phyloP scores from a whole-genome alignment of 2,329 filamentous ascomycete species.

The Sclerotinia sclerotiorum region DNA sequence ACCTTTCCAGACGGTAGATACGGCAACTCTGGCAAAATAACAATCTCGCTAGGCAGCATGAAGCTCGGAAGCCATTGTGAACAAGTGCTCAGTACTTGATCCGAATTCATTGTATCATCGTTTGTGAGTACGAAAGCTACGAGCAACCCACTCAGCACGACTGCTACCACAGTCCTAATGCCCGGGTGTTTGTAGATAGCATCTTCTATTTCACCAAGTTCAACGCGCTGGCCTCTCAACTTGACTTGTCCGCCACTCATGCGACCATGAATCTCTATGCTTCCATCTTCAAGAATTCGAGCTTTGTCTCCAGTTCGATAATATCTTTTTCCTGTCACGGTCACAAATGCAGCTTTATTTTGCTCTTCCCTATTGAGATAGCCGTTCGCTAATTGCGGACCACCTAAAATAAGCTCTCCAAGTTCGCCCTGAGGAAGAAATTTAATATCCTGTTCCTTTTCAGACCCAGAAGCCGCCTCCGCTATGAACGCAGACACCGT shows the following conservation, averaged over 20 bases:
- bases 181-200: conserved; percentile 60
- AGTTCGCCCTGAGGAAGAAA: conserved; percentile 39
- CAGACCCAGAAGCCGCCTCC: conserved; percentile 26
- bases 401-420: conserved; percentile 75
- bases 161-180: conserved; percentile 65
- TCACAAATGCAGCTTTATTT: conserved; percentile 69
- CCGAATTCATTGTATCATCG: conserved; percentile 40
- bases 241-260: conserved; percentile 82
- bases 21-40: conserved; percentile 65
- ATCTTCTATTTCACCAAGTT: conserved; percentile 77
- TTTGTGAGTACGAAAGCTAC: conserved; percentile 63
- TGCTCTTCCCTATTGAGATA: conserved; percentile 82
- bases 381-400: conserved; percentile 72
- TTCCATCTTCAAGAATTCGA: conserved; percentile 63
- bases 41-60: conserved; percentile 78
- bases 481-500: conserved; percentile 57
- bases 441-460: conserved; percentile 31
- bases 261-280: conserved; percentile 79
- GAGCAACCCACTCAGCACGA: conserved; percentile 66
- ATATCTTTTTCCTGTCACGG: conserved; percentile 61
- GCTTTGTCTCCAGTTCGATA: conserved; percentile 89
- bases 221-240: conserved; percentile 77
- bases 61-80: conserved; percentile 74
- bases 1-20: conserved; percentile 81
- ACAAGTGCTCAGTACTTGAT: conserved; percentile 58